phyloP scores from a whole-genome alignment of 2,329 filamentous ascomycete species.

The Sclerotinia minor region DNA sequence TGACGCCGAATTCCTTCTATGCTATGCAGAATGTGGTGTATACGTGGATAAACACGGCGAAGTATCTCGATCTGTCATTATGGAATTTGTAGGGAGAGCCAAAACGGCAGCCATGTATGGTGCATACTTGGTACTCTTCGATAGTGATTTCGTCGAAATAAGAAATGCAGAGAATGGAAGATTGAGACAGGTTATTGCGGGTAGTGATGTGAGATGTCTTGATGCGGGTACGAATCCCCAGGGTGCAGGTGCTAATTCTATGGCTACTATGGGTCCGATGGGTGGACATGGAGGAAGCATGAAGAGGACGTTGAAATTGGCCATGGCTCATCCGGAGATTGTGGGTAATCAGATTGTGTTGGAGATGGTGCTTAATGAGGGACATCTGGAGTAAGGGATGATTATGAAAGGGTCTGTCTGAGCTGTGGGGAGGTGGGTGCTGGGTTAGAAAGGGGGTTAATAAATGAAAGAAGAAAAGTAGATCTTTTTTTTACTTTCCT shows the following conservation, averaged over 20 bases:
- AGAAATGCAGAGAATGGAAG: conserved; percentile 95
- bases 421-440: neutral
- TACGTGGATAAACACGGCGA: conserved; percentile 99
- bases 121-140: conserved; percentile 88
- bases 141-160: conserved; percentile 95
- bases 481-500: neutral
- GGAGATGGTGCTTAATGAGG: conserved; percentile 90
- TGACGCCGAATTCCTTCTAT: conserved; percentile 87
- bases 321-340: conserved; percentile 90
- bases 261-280: conserved; percentile 31
- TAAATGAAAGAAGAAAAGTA: neutral
- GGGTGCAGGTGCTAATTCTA: conserved; percentile 52
- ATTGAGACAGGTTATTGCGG: conserved; percentile 89
- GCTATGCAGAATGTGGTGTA: conserved; percentile 93
- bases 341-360: conserved; percentile 83
- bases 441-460: too few relatives aligned
- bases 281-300: conserved; percentile 41
- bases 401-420: neutral
- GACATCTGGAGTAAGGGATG: conserved; percentile 51
- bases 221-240: conserved; percentile 69
- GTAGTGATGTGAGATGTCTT: conserved; percentile 83
- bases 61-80: conserved; percentile 88
- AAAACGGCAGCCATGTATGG: conserved; percentile 85
- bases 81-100: conserved; percentile 97
- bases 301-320: conserved; percentile 83